These are phyloP conservation scores for Pugionium cornutum DNA, from an alignment of 345 rosid genomes.

Conservation along the genomic window DNA sequence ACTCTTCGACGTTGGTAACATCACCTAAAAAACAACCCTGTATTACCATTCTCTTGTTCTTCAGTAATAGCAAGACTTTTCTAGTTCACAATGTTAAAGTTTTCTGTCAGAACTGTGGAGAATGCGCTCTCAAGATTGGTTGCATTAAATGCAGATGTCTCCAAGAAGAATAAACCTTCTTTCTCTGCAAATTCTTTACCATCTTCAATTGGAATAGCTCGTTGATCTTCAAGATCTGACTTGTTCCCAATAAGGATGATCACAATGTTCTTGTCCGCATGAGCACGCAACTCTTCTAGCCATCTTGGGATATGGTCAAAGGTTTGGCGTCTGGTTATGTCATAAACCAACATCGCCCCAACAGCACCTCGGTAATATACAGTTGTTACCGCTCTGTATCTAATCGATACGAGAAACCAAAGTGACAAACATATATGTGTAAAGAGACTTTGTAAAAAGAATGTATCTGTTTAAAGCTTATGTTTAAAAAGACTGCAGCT, in stretches of 20 bases:
- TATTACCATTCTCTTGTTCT: slow-evolving; percentile 54
- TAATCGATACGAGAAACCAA: slow-evolving; percentile 30
- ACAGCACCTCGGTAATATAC: slow-evolving; percentile 85
- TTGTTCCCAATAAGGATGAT: slow-evolving; percentile 77
- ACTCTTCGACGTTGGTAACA: slow-evolving; percentile 49
- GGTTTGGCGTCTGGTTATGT: slow-evolving; percentile 71
- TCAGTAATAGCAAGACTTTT: slow-evolving; percentile 61
- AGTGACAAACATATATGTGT: background rate
- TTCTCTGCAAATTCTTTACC: slow-evolving; percentile 79
- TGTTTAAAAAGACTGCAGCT: slow-evolving; percentile 67
- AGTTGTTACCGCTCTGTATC: slow-evolving; percentile 83
- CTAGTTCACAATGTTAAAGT: slow-evolving; percentile 72
- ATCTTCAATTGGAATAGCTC: slow-evolving; percentile 63
- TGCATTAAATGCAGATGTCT: slow-evolving; percentile 69
- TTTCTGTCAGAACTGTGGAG: slow-evolving; percentile 66
- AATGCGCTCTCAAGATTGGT: slow-evolving; percentile 71
- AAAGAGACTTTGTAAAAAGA: background rate
- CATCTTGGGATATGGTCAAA: slow-evolving; percentile 85
- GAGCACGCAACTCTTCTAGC: slow-evolving; percentile 78
- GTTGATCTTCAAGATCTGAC: slow-evolving; percentile 64
- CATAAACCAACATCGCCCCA: slow-evolving; percentile 82
- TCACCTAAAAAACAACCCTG: slow-evolving; percentile 53
- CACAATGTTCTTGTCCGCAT: slow-evolving; percentile 81
- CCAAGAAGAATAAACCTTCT: slow-evolving; percentile 79
- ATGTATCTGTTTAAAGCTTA: background rate